These are phyloP conservation scores for Aspergillus terreus DNA, from an alignment of 2,329 filamentous ascomycete genomes.

Conservation along the genomic window DNA sequence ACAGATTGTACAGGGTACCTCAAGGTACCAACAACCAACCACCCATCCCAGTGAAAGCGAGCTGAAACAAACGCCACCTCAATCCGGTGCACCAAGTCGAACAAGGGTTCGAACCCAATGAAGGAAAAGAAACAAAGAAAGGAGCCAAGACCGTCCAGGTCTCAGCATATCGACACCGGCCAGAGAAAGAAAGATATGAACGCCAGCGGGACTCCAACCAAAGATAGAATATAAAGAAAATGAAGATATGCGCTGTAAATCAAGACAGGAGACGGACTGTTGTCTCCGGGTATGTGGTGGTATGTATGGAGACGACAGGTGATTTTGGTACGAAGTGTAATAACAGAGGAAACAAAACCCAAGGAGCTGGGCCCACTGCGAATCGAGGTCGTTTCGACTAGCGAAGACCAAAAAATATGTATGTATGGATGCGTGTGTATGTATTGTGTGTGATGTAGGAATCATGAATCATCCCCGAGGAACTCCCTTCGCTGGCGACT, in stretches of 20 bases:
- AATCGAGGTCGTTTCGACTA: conserved; percentile 6
- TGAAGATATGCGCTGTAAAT: neutral
- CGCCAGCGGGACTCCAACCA: neutral
- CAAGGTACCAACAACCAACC: neutral
- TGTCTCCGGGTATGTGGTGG: neutral
- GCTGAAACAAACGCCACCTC: neutral
- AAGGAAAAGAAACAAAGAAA: conserved; percentile 1
- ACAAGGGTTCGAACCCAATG: neutral
- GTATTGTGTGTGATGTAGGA: conserved; percentile 4
- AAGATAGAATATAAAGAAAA: neutral
- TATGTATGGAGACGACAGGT: neutral
- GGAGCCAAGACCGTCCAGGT: neutral
- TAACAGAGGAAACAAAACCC: neutral
- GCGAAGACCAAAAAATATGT: conserved; percentile 10
- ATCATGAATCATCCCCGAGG: conserved; percentile 9
- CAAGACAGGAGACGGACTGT: neutral
- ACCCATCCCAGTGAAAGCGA: neutral
- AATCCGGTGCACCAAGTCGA: neutral
- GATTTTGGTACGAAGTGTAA: neutral
- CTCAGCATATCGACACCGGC: too few species aligned
- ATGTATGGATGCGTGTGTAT: neutral
- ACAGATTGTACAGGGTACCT: neutral
- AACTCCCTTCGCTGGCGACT: too few species aligned
- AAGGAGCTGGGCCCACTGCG: neutral
- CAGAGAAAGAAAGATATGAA: neutral